Evolutionary conservation across 1,139 yeast genomes (phyloP), one percentile per base, ranked within the genome.

Genomic region (Suhomyces bribrorum): DNA sequence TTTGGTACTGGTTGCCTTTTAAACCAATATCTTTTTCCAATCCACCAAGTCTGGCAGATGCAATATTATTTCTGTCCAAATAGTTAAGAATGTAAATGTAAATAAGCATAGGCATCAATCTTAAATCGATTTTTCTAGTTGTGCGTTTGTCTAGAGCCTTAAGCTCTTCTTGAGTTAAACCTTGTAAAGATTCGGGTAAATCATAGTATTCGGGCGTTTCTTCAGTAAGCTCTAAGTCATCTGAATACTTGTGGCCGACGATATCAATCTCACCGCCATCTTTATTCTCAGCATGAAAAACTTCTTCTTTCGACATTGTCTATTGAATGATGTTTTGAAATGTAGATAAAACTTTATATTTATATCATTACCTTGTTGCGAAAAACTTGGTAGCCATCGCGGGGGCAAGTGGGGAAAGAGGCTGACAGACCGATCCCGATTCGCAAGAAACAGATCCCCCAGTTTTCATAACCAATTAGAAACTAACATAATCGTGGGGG

Each of bases 31-130:
- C 85, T 12, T 61, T 64, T 44, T 70, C 77, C 31, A 81, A 56
- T 5, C 82, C 83, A 40, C 79, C 83, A 18, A 80, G 66, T 46
- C 81, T 66, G 0, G 86, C 86, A 50, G 77, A 73, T 2, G 83
- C 83, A 48, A 81, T 77, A 51, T 78, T 79, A 46, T 78, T 76
- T 48, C 84, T 62, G 57, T 81, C 87, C 43, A 81, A 62, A 49
- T 69, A 77, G 45, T 79, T 73, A 42, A 79, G 60, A 39, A 79
- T 64, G 46, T 79, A 79, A 37, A 78, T 64, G 32, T 71, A 50
- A n/a, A 76, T 69, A 27, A 80, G 61, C 68, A 74, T 70, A 7
- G 86, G 85, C 50, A 81, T 57, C 37, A 81, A 64, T 43, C 81
- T 60, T 11, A 72, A 24, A 50, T 81, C 86, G 33, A 79, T 62